These are phyloP conservation scores for Suhomyces bribrorum DNA, from an alignment of 1,139 yeast species.

Conservation along the genomic window DNA sequence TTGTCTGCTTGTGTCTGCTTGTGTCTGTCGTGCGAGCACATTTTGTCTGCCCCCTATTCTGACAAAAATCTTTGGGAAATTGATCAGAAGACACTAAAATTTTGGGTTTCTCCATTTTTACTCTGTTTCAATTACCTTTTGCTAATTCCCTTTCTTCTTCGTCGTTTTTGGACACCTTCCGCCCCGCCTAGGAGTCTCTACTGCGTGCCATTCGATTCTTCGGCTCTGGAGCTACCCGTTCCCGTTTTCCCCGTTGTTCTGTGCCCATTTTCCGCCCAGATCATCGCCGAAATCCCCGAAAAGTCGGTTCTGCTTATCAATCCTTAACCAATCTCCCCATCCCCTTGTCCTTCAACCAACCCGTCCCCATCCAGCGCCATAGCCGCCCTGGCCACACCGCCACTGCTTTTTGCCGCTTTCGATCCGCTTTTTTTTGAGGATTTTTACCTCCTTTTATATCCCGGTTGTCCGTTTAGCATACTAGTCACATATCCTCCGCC, in stretches of 20 bases:
- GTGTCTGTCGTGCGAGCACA: constrained; percentile 6
- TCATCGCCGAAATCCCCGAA: not conserved
- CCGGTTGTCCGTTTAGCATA: no score
- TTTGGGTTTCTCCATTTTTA: not conserved
- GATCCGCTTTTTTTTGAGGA: no score
- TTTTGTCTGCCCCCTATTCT: constrained; percentile 6
- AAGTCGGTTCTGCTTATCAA: no score
- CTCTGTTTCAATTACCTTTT: not conserved
- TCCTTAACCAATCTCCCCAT: no score
- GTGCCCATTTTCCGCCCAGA: not conserved
- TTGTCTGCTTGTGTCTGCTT: no score
- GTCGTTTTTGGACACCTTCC: not conserved
- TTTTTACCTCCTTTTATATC: no score
- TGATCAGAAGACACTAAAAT: constrained; percentile 19
- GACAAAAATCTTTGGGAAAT: constrained; percentile 17
- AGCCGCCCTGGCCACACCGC: no score
- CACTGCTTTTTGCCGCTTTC: no score
- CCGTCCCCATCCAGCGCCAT: no score
- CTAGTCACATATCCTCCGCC: no score
- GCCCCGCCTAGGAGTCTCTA: not conserved
- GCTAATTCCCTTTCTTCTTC: not conserved
- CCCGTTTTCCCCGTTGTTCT: not conserved
- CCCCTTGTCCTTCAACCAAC: no score
- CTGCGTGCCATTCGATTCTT: not conserved
- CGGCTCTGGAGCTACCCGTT: not conserved